A percentile compares a stretch with the other conserved stretches of the same genome.
These are phyloP conservation scores for Athelia sp. DNA, from an alignment of 1,284 basidiomycete species.

Conservation along the genomic window DNA sequence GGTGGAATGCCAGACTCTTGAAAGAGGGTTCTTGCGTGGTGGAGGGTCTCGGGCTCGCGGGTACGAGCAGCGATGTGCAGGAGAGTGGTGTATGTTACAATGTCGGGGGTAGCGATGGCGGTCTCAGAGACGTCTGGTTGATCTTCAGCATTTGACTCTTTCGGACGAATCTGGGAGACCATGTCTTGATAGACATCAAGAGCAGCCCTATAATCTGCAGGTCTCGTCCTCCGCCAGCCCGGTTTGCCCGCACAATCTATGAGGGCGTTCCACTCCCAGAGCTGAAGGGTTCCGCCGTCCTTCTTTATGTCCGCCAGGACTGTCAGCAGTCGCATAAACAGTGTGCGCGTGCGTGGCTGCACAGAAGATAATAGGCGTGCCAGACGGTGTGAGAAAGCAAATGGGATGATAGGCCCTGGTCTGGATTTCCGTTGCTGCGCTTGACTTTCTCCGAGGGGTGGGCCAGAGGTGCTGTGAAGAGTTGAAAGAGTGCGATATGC, in stretches of 20 bases:
- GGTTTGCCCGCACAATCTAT: constrained; percentile 60
- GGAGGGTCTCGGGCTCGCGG: constrained; percentile 35
- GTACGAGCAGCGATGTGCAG: constrained; percentile 59
- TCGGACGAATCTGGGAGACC: constrained; percentile 38
- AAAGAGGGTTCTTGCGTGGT: constrained; percentile 48
- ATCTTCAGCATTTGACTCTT: constrained; percentile 12
- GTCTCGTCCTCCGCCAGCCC: constrained; percentile 52
- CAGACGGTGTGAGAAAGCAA: constrained; percentile 53
- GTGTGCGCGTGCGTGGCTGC: constrained; percentile 49
- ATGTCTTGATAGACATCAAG: constrained; percentile 59
- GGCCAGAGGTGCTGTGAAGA: constrained; percentile 12
- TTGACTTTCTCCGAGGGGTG: constrained; percentile 14
- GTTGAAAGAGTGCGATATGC: constrained; percentile 45
- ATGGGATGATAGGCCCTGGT: constrained; percentile 32
- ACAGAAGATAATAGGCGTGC: constrained; percentile 46
- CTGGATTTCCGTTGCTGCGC: constrained; percentile 5
- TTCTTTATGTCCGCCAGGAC: constrained; percentile 52
- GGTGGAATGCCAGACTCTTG: constrained; percentile 45
- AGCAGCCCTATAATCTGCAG: constrained; percentile 55
- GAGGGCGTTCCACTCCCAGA: constrained; percentile 71
- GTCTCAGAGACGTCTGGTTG: not conserved
- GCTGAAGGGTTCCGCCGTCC: constrained; percentile 43
- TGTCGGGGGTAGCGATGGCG: constrained; percentile 42
- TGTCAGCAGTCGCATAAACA: constrained; percentile 59
- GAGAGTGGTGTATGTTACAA: constrained; percentile 64